These are phyloP conservation scores for Eimeria sp. DNA, from an alignment of 169 alveolate genomes.

Conservation along the genomic window DNA sequence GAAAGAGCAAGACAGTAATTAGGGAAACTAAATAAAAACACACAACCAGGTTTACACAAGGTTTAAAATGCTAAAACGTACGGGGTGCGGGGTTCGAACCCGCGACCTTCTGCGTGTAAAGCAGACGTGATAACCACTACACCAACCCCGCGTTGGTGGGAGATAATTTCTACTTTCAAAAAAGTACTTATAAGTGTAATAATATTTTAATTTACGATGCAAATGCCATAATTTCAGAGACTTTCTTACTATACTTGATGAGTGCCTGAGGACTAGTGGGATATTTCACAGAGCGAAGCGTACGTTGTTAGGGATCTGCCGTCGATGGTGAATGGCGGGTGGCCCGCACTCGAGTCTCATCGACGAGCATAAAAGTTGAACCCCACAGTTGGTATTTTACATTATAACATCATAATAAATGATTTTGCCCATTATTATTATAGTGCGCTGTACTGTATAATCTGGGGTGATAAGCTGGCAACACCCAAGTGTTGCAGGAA, in stretches of 20 bases:
- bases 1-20: neutral
- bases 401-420: neutral
- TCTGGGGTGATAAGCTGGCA: neutral
- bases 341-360: neutral
- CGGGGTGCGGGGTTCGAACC: conserved; percentile 92
- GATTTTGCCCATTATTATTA: neutral
- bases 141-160: conserved; percentile 72
- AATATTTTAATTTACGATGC: neutral
- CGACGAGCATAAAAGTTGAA: neutral
- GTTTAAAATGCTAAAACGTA: neutral
- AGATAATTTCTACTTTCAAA: neutral
- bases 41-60: no score
- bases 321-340: neutral
- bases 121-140: conserved; percentile 90
- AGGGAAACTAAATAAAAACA: neutral
- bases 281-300: neutral
- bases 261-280: neutral
- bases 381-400: neutral
- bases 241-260: no score
- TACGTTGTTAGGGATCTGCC: neutral
- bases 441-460: neutral
- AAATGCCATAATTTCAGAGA: neutral
- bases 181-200: neutral
- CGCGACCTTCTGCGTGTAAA: conserved; percentile 92
- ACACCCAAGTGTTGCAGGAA: neutral